Base-by-base conservation (phyloP, 139 green algal genomes). In the Tetradesmus obliquus region DNA sequence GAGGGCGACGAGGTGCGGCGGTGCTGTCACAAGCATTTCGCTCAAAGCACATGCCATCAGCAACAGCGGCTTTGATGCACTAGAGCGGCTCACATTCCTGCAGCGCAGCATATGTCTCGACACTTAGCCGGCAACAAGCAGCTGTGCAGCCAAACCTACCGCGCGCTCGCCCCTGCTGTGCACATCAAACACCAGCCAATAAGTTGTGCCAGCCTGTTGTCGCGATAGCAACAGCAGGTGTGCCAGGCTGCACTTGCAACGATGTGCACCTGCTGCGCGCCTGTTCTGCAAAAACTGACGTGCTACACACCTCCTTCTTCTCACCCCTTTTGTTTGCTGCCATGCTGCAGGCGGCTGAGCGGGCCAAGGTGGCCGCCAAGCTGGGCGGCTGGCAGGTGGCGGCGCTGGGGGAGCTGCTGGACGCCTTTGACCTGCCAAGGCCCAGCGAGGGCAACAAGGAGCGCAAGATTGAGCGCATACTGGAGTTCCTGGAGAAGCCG, bases 401-500 rank as follows among this genome's bases (percentile, higher is more conserved):
- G 32, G 81, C 82, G 10, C 84, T 96, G 88, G 69, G 97, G 82
- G 19, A 91, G 32, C 83, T 96, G 24, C 84, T 97, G 45, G 96
- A 98, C 81, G 22, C 91, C 3, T 94, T 98, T 66, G 95, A 98
- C 88, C 83, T 98, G 55, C 91, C 94, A 3, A 69, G 17, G 4
- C 89, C 81, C 54, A 55, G 5, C 58, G 32, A 82, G 88, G 84
- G 62, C 72, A 90, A 58, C 79, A 86, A 97, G 95, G 94, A 95
- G 10, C 57, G 91, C 32, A 97, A 97, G 93, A 90, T 97, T 5
- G 82, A 95, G 51, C 91, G 92, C 1, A 12, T 97, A 4, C 4
- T 97, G 32, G 92, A 95, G 3, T 98, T 97, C 90, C 92, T 98
- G 83, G 69, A 95, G 66, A 86, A 93, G 54, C 96, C 96, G 2